Base-by-base conservation (phyloP, 208 protist species). In the Crithidia fasciculata region DNA sequence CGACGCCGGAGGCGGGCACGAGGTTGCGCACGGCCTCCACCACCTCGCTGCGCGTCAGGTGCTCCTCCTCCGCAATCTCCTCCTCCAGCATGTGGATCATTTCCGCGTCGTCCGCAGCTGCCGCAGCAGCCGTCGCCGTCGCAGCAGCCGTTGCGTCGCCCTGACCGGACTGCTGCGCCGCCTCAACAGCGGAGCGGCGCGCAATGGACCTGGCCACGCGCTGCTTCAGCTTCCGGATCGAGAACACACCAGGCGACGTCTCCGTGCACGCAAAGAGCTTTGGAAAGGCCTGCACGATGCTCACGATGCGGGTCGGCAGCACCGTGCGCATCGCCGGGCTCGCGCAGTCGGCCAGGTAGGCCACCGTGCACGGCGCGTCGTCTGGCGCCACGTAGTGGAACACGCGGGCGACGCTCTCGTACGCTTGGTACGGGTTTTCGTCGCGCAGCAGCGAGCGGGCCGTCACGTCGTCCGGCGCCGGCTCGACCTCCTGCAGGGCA, bases 271-370 rank as follows among this genome's bases (percentile, higher is more conserved):
- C 78, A 58, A 96, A 96, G 28, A 90, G 62, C 50, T 83, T 75
- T 0, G 92, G 92, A 70, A 92, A 95, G 47, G 76, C 73, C 67
- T 94, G 87, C 41, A 93, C 56, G 39, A 96, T 56, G 3, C 80
- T 85, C 9, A 90, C 72, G 36, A 96, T 72, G 39, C 89, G 85
- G 39, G 92, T 83, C 44, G 92, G 92, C 70, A 96, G 76, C 28
- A 83, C 81, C 2, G 80, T 79, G 15, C 85, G 89, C 78, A 96
- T 94, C 59, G 89, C 92, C 44, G 92, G 92, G 66, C 92, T 96
- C 9, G 85, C 78, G 64, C 82, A 83, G 55, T 90, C 83, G 18
- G 94, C 78, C 40, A 95, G 77, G 69, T 87, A 91, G 2, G 84
- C 57, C 2, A 81, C 74, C 10, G 77, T 91, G 67, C 80, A 92